phyloP scores from a whole-genome alignment of 208 protist species.

The Trypanosoma grayi region DNA sequence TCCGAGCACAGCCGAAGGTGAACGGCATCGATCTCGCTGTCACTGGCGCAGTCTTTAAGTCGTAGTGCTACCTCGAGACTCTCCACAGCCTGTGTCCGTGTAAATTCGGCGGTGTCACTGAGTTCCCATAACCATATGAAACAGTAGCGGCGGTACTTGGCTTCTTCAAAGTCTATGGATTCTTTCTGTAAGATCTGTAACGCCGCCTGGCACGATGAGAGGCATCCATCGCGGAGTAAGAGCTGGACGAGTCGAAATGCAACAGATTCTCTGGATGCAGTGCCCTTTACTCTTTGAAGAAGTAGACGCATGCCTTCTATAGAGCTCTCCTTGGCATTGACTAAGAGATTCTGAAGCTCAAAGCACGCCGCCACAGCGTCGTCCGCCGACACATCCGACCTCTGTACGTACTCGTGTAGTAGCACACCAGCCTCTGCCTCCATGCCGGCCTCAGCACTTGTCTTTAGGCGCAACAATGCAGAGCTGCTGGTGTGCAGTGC shows the following conservation, averaged over 20 bases:
- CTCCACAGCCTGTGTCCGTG: slow-evolving; percentile 3
- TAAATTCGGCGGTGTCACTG: slow-evolving; percentile 16
- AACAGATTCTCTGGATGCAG: slow-evolving; percentile 11
- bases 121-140: slow-evolving; percentile 34
- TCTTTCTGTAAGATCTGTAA: slow-evolving; percentile 24
- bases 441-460: slow-evolving; percentile 15
- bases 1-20: slow-evolving; percentile 20
- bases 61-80: slow-evolving; percentile 18
- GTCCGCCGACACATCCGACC: slow-evolving; percentile 20
- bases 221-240: slow-evolving; percentile 15
- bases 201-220: slow-evolving; percentile 12
- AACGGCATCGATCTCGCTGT: slow-evolving; percentile 16
- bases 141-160: slow-evolving; percentile 22
- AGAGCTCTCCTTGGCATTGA: slow-evolving; percentile 5
- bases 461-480: slow-evolving; percentile 20
- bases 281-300: slow-evolving; percentile 7
- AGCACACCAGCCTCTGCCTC: slow-evolving; percentile 7
- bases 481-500: slow-evolving; percentile 19
- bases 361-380: slow-evolving; percentile 28
- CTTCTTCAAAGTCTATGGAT: slow-evolving; percentile 21
- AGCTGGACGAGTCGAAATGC: slow-evolving; percentile 25
- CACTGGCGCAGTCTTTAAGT: slow-evolving; percentile 30
- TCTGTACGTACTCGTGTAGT: slow-evolving; percentile 27
- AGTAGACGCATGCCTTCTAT: slow-evolving; percentile 24
- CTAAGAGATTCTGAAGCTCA: slow-evolving; percentile 28